Base-by-base conservation (phyloP, 495 filamentous ascomycete species). In the Achaetomiella virescens region DNA sequence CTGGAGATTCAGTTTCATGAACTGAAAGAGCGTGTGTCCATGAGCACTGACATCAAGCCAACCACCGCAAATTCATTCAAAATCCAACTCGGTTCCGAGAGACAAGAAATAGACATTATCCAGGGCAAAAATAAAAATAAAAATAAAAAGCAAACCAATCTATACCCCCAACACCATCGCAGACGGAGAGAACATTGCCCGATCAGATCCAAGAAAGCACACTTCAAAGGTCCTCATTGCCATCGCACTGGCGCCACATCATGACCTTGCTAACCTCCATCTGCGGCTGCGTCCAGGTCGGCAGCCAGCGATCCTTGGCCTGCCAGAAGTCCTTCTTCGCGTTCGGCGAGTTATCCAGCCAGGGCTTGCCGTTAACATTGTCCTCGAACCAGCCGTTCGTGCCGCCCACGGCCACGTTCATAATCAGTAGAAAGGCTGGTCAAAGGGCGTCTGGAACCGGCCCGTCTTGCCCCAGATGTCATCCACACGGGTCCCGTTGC, bases 301-400 rank as follows among this genome's bases (percentile, higher is more conserved):
- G 85, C 22, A 79, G 71, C 89, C 89, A 95, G 40, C 78, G 66
- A 54, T 83, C 67, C 31, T 75, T 74, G 2, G 80, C 80, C 43
- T 83, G 69, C 85, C 84, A 90, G 70, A 92, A 95, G 65, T 92
- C 87, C 54, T 78, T 79, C 66, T 74, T 78, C 15, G 89, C 87
- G 8, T 77, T 83, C 4, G 77, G 68, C 41, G 78, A 83, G 6
- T 61, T 69, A 64, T 93, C 87, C 31, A 89, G 75, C 90, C 90
- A 95, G 9, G 89, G 89, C 75, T 95, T 95, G 21, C 78, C 81
- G 48, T 72, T 73, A 50, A 73, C 67, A 8, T 81, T 80, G 66
- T 95, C 86, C 62, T 86, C 68, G 65, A 92, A 95, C 86, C 87
- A 93, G 18, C 88, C 89, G 59, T 91, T 93, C 11, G 87, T 91